phyloP scores from a whole-genome alignment of 805 yeast genomes.

The Citeromyces matritensis region DNA sequence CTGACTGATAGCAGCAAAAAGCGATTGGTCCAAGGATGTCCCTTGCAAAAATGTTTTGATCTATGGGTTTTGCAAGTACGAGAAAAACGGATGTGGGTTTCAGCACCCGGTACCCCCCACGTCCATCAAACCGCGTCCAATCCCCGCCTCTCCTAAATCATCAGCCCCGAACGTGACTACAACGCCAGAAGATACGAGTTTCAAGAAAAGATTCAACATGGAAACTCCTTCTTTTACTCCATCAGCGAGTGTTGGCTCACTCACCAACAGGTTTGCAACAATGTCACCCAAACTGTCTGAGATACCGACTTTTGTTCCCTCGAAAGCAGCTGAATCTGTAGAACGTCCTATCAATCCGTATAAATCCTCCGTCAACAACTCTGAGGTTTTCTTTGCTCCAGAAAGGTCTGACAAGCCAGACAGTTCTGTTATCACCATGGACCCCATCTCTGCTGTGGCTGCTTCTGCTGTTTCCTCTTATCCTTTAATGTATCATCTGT shows the following conservation, averaged over 20 bases:
- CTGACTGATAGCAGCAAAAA: slow-evolving; percentile 11
- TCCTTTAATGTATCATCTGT: slow-evolving; percentile 59
- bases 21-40: slow-evolving; percentile 53
- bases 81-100: slow-evolving; percentile 77
- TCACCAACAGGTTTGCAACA: slow-evolving; percentile 22
- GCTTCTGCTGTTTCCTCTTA: neutral
- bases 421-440: slow-evolving; percentile 3
- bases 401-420: slow-evolving; percentile 1
- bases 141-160: neutral
- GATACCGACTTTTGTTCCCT: slow-evolving; percentile 33
- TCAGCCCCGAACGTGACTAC: slow-evolving; percentile 2
- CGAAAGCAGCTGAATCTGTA: slow-evolving; percentile 6
- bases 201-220: slow-evolving; percentile 32
- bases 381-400: slow-evolving; percentile 5
- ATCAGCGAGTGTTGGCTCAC: slow-evolving; percentile 4
- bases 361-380: slow-evolving; percentile 12
- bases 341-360: slow-evolving; percentile 14
- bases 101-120: slow-evolving; percentile 23
- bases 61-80: slow-evolving; percentile 80
- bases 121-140: slow-evolving; percentile 1
- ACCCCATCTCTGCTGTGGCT: slow-evolving; percentile 2
- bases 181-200: slow-evolving; percentile 5
- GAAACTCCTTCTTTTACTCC: slow-evolving; percentile 44
- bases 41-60: slow-evolving; percentile 76
- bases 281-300: slow-evolving; percentile 32